These are phyloP conservation scores for Candida corydali DNA, from an alignment of 805 yeast genomes.

Conservation along the genomic window DNA sequence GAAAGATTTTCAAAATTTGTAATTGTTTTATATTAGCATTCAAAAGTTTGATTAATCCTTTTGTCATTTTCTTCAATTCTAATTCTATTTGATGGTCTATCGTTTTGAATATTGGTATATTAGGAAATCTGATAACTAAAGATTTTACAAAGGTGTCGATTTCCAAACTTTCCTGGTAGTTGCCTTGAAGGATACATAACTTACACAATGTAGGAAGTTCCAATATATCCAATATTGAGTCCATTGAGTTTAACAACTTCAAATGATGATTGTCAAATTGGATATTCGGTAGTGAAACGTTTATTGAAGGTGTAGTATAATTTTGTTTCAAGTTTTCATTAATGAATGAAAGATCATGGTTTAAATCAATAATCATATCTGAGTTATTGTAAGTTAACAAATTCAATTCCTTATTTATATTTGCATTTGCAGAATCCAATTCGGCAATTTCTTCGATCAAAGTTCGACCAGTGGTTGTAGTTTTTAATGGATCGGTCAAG, in stretches of 20 bases:
- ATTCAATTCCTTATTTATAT: conserved; percentile 43
- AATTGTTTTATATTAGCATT: conserved; percentile 76
- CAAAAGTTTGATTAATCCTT: conserved; percentile 63
- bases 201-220: conserved; percentile 80
- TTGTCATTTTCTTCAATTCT: conserved; percentile 63
- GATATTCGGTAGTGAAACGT: neutral
- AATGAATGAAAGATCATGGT: conserved; percentile 32
- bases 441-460: conserved; percentile 73
- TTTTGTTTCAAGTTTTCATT: conserved; percentile 18
- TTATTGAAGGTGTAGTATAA: neutral
- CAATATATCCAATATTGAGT: conserved; percentile 68
- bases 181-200: conserved; percentile 82
- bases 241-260: conserved; percentile 32
- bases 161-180: conserved; percentile 86
- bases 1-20: conserved; percentile 72
- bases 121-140: conserved; percentile 65
- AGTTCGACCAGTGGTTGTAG: conserved; percentile 22
- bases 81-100: conserved; percentile 48
- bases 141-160: conserved; percentile 71
- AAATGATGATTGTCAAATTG: neutral
- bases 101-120: conserved; percentile 45
- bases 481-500: conserved; percentile 39
- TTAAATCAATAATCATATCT: conserved; percentile 42
- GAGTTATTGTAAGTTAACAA: conserved; percentile 37
- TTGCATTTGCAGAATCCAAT: conserved; percentile 52